Percentiles rank a stretch among this genome's conserved stretches.
These are phyloP conservation scores for Talaromyces trachyspermus DNA, from an alignment of 495 filamentous ascomycete species.

Conservation along the genomic window DNA sequence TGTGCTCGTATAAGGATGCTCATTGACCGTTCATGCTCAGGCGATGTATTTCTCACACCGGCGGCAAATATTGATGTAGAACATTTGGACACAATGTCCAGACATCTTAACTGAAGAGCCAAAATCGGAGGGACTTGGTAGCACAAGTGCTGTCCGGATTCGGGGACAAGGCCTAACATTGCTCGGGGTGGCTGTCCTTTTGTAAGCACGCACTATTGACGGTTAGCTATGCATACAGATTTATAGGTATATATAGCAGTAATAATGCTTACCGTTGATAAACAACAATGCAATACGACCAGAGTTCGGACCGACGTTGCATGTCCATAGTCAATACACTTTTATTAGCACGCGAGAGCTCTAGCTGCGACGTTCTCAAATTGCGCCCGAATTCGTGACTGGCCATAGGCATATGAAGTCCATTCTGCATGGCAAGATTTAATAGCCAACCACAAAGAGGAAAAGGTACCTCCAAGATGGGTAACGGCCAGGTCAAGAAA, in stretches of 20 bases:
- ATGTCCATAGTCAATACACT: slow-evolving; percentile 18
- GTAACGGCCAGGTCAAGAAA: slow-evolving; percentile 43
- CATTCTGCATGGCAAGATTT: slow-evolving; percentile 44
- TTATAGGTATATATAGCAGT: too few relatives aligned
- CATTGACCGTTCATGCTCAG: slow-evolving; percentile 31
- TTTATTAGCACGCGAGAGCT: slow-evolving; percentile 20
- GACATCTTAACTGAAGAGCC: slow-evolving; percentile 26
- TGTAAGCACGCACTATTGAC: slow-evolving; percentile 23
- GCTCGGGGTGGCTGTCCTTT: slow-evolving; percentile 34
- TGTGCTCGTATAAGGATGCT: slow-evolving; percentile 29
- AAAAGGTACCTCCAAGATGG: slow-evolving; percentile 38
- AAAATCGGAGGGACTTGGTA: slow-evolving; percentile 26
- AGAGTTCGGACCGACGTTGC: slow-evolving; percentile 24
- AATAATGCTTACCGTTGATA: slow-evolving; percentile 29
- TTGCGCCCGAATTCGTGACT: slow-evolving; percentile 36
- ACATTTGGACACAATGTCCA: slow-evolving; percentile 29
- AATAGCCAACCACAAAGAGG: slow-evolving; percentile 33
- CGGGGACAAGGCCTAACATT: slow-evolving; percentile 26
- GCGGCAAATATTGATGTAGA: slow-evolving; percentile 27
- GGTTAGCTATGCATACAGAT: too few relatives aligned
- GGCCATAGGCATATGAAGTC: slow-evolving; percentile 38
- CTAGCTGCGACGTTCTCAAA: slow-evolving; percentile 15
- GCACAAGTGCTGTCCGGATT: slow-evolving; percentile 23
- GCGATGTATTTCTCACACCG: slow-evolving; percentile 30
- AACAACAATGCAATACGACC: slow-evolving; percentile 35